phyloP scores from a whole-genome alignment of 768 basidiomycete species.

The Hypsizygus marmoreus region DNA sequence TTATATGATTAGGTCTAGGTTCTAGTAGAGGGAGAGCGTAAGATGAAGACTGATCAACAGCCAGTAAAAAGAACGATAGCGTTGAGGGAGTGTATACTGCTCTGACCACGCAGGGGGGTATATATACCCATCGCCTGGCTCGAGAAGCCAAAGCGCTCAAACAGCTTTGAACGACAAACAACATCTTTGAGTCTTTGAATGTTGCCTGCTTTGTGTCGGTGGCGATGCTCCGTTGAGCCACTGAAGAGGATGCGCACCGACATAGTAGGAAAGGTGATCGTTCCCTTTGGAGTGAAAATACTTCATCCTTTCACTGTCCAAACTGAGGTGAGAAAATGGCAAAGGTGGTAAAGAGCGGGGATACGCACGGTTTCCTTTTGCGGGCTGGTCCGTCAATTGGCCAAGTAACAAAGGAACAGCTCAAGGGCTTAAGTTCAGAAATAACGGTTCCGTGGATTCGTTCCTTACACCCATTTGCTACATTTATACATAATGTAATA shows the following conservation, averaged over 20 bases:
- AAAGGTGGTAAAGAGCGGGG: too few species aligned
- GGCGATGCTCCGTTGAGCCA: constrained; percentile 2
- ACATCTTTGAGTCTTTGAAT: constrained; percentile 14
- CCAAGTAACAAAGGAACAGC: too few species aligned
- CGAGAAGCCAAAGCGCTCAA: neutral
- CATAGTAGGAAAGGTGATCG: constrained; percentile 1
- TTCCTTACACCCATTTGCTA: too few species aligned
- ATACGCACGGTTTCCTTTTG: too few species aligned
- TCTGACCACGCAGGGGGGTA: neutral
- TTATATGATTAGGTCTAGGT: constrained; percentile 8
- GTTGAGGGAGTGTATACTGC: neutral
- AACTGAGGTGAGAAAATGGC: neutral
- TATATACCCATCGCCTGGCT: constrained; percentile 10
- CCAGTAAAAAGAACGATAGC: neutral
- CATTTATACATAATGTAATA: too few species aligned
- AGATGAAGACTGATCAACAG: constrained; percentile 22
- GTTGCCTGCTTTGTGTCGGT: constrained; percentile 13
- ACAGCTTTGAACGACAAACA: constrained; percentile 3
- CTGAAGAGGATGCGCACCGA: neutral
- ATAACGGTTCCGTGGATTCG: too few species aligned
- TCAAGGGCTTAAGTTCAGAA: too few species aligned
- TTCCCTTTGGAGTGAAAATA: constrained; percentile 4
- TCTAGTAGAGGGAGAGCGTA: constrained; percentile 1
- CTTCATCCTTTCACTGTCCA: neutral
- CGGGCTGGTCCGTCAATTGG: too few species aligned